Evolutionary conservation across 169 alveolate genomes (phyloP), one percentile per base, ranked within the genome.

Genomic region (Plasmodium sp.): DNA sequence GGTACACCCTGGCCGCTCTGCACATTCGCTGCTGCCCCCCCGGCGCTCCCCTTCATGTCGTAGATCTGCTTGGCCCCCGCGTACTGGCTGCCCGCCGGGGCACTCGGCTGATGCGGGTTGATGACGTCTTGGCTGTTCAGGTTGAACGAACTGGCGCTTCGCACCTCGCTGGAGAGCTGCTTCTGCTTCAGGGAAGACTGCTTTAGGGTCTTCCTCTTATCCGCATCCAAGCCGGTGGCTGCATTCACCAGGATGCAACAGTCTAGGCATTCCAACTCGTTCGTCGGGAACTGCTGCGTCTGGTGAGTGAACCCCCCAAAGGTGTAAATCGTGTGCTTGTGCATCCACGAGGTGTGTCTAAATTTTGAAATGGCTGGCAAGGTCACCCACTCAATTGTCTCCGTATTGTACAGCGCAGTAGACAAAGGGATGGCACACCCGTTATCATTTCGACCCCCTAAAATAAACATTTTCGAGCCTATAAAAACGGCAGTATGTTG

Each of bases 251-350:
- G 85, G 41, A 34, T 79, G 45, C 39, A 96, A 77, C 98, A 97
- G 82, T 97, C 98, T 2, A 97, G 54, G 22, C 96, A 94, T 51
- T 96, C 93, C 54, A 97, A 91, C 81, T 97, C 98, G 62, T 97
- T 95, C 0, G 99, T 98, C 0, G 99, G 99, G 34, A 97, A 96
- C 79, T 98, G 98, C 72, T 98, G 99, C 9, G 99, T 96, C 82
- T 98, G 99, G 79, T 98, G 98, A 56, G 98, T 98, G 93, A 99
- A 99, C 1, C 99, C 99, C 18, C 99, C 99, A 94, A 98, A 99
- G 9, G 98, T 96, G 92, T 97, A 99, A 27, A 99, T 93, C 10
- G 96, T 96, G 22, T 97, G 92, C 51, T 98, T 99, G 62, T 95
- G 95, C 33, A 96, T 90, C 99, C 99, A 98, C 45, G 99, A 96